Evolutionary conservation across 495 filamentous ascomycete species (phyloP), one percentile per base, ranked within the genome.

Genomic region (Poronia punctata): DNA sequence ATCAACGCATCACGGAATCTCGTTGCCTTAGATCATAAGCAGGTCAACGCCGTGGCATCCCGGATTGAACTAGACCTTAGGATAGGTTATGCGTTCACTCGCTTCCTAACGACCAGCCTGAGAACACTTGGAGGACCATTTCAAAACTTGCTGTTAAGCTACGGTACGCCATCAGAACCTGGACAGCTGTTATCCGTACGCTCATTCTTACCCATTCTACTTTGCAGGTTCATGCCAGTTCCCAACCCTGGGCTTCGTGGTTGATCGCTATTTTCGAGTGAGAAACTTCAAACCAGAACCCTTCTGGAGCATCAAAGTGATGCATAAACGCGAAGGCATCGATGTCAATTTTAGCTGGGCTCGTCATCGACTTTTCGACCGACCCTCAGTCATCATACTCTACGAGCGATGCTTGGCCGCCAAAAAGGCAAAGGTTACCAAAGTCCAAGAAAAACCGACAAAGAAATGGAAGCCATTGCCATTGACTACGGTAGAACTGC

Each of bases 401-500:
- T 84, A 86, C 53, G 92, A 98, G 60, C 69, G 83, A 42, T 97
- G 90, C 49, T 65, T 98, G 3, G 38, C 59, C 6, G 83, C 88
- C n/a, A 83, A 79, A 40, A 74, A 66, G 5, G 92, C 88, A 16
- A 82, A 76, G 53, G 86, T 98, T 25, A 79, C 65, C 11, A 90
- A 85, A 51, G 80, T 95, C 19, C 77, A 83, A 46, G 82, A 84
- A 54, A 96, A 94, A 59, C 87, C 88, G 1, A 94, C 89, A 12
- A 89, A 82, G 49, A 95, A 93, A 65, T 95, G 83, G 88, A 84
- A 86, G 51, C 92, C 92, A 2, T 57, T 98, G 22, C 92, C 92
- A 1, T 68, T 98, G 50, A 98, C 92, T 0, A 98, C 92, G 0
- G 86, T 98, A n/a, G 93, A 98, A 51, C 65, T 98, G n/a, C 92